These are phyloP conservation scores for Penicillium salamii DNA, from an alignment of 495 filamentous ascomycete species.

Conservation along the genomic window DNA sequence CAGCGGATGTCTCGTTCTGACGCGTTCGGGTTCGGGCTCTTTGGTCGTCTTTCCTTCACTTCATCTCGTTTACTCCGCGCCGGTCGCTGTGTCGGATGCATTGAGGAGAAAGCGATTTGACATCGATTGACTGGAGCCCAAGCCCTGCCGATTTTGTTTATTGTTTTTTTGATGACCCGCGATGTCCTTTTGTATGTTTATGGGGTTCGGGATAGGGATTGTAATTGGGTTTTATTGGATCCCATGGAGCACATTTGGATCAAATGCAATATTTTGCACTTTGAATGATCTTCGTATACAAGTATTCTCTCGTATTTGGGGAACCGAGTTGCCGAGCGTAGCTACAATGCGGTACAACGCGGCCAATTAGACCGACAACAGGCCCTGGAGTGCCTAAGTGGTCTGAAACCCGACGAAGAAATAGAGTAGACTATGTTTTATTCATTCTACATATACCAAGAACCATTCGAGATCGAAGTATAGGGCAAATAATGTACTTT, in stretches of 20 bases:
- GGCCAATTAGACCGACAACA: not conserved
- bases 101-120: constrained; percentile 6
- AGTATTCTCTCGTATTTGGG: not conserved
- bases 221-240: constrained; percentile 9
- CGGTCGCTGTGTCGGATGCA: constrained; percentile 10
- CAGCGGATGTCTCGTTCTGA: not conserved
- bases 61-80: constrained; percentile 2
- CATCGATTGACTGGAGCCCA: constrained; percentile 6
- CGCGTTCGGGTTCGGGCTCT: not conserved
- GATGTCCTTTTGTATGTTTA: constrained; percentile 23
- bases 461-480: no score
- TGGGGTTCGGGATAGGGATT: constrained; percentile 7
- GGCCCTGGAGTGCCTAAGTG: no score
- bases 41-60: constrained; percentile 1
- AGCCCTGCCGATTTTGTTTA: constrained; percentile 1
- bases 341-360: no score
- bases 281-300: not conserved
- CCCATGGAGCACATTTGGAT: constrained; percentile 8
- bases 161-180: constrained; percentile 23
- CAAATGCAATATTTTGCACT: not conserved
- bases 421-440: no score
- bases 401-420: no score
- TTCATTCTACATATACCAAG: no score
- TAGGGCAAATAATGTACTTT: no score
- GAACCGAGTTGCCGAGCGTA: not conserved